Evolutionary conservation across 441 rosid genomes (phyloP).

Genomic region (Corymbia citriodora): DNA sequence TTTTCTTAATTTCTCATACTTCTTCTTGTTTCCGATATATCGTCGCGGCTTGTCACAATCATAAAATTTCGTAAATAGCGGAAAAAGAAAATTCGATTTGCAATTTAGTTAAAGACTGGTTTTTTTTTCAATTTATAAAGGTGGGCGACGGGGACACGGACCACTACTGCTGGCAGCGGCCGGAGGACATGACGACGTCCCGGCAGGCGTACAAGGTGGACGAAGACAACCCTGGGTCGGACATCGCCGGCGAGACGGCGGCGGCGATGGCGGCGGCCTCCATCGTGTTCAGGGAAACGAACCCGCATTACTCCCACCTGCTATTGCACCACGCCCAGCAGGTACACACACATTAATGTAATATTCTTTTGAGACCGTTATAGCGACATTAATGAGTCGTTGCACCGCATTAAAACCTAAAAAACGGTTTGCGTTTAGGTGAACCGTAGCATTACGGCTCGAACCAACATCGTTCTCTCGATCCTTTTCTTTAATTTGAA

Average conservation of each 20-base stretch:
- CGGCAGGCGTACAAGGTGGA: neutral
- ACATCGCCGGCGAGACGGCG: neutral
- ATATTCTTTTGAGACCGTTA: neutral
- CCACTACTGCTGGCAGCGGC: slow-evolving; percentile 3
- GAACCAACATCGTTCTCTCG: neutral
- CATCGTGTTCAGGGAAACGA: neutral
- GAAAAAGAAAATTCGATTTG: neutral
- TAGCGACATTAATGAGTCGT: neutral
- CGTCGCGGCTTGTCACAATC: rapidly evolving
- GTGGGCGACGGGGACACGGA: neutral
- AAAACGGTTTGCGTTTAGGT: neutral
- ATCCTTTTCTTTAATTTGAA: neutral
- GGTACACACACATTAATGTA: neutral
- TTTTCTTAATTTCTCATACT: neutral
- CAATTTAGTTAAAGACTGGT: neutral
- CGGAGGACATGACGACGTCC: neutral
- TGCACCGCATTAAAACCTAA: neutral
- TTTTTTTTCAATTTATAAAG: neutral
- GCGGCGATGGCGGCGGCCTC: neutral
- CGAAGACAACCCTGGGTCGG: neutral
- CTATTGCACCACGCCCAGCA: neutral
- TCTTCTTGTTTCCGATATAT: neutral
- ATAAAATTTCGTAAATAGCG: neutral
- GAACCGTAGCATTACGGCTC: neutral
- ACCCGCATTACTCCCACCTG: slow-evolving; percentile 1